Base-by-base conservation (phyloP, 108 stramenopile species). In the Cyclotella baltica region DNA sequence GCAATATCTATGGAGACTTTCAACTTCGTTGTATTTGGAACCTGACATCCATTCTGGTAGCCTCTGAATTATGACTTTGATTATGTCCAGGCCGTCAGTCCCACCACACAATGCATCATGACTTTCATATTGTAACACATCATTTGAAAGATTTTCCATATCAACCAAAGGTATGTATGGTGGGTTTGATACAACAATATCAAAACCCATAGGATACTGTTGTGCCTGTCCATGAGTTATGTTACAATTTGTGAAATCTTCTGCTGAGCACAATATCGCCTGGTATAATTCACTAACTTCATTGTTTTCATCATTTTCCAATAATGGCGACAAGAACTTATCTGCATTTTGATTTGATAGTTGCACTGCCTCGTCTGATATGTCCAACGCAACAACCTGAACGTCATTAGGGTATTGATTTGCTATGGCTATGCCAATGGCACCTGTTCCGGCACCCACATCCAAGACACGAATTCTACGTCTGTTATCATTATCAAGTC, bases 181-280 rank as follows among this genome's bases (percentile, higher is more conserved):
- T 40, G 98, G 98, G 78, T 98, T 98, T 80, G 89, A 89, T 28
- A 98, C 97, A 16, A 98, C 86, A 50, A 97, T 72, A 78, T 98
- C 95, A 72, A 94, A 98, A 3, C 66, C 67, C 57, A 86, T 87
- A 43, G 65, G 81, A 31, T 76, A 75, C 22, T 51, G 0, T 51
- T 34, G 20, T 29, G 18, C 34, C 33, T 47, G 23, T 58, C 4
- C 16, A 20, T 4, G 27, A 29, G 5, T 33, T 22, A 4, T 51
- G 38, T 55, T 25, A 27, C 28, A 40, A 55, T 73, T 80, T 25
- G 80, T 85, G 68, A 83, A 91, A 47, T 92, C 89, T 38, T 65
- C 36, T 5, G 90, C 90, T 33, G 87, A 64, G 76, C 84, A 73
- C 19, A 83, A 43, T 36, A 79, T 63, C 22, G 90, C 73, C 58